Evolutionary conservation across 2,329 filamentous ascomycete genomes (phyloP).

Genomic region (Myriosclerotinia scirpicola): DNA sequence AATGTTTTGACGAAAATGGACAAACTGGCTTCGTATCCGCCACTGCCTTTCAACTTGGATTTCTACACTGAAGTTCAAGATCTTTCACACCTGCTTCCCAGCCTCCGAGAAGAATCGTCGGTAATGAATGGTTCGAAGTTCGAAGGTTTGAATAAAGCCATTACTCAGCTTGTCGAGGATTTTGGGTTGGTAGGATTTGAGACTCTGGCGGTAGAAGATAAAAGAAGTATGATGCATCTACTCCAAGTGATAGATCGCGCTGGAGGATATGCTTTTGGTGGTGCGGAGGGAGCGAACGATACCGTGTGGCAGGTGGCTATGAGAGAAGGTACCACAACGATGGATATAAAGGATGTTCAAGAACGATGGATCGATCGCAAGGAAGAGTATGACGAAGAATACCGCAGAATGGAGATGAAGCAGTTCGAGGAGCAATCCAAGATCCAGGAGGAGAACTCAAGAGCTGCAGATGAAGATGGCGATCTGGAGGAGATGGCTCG

Average conservation of each 20-base stretch:
- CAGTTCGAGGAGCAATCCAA: conserved; percentile 74
- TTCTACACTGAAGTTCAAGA: conserved; percentile 98
- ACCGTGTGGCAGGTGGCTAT: conserved; percentile 97
- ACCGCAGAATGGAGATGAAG: conserved; percentile 55
- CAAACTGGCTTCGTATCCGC: conserved; percentile 80
- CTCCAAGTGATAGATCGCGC: conserved; percentile 88
- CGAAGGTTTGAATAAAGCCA: conserved; percentile 77
- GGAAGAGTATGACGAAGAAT: conserved; percentile 76
- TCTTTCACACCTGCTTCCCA: conserved; percentile 77
- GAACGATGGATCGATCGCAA: conserved; percentile 93
- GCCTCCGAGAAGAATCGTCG: conserved; percentile 76
- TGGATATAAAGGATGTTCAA: conserved; percentile 88
- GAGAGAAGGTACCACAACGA: conserved; percentile 68
- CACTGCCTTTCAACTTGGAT: conserved; percentile 91
- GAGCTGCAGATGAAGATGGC: conserved; percentile 35
- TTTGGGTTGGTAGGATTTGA: conserved; percentile 91
- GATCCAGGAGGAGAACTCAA: conserved; percentile 43
- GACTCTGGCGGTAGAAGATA: conserved; percentile 93
- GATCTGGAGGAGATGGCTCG: conserved; percentile 30
- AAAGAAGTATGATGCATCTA: conserved; percentile 92
- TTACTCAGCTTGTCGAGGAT: conserved; percentile 82
- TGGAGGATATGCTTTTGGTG: conserved; percentile 88
- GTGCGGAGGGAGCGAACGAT: conserved; percentile 89
- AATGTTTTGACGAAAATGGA: conserved; percentile 99
- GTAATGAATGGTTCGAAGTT: conserved; percentile 73